Conservation (phyloP, 2,329 filamentous ascomycete genomes). For the Aspergillaceae sp. region DNA sequence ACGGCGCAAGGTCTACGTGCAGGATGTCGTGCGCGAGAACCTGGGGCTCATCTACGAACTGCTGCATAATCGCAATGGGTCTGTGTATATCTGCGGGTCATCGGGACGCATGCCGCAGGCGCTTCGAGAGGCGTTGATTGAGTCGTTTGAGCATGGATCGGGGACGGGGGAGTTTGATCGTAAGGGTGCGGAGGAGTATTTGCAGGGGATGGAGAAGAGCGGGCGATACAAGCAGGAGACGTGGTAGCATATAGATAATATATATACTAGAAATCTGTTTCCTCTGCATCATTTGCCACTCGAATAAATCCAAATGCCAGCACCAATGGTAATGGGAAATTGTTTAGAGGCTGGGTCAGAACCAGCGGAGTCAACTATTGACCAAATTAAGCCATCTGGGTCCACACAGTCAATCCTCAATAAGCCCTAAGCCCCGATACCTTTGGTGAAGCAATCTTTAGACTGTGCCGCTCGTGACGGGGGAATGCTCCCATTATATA, state of each 20-base stretch:
- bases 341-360: too few species aligned
- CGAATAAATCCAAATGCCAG: too few species aligned
- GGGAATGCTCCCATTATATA: too few species aligned
- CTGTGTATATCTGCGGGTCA: conserved; percentile 45
- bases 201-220: conserved; percentile 51
- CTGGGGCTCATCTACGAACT: conserved; percentile 42
- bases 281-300: too few species aligned
- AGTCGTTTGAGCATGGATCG: conserved; percentile 45
- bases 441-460: too few species aligned
- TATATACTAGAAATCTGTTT: not conserved
- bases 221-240: conserved; percentile 62
- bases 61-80: conserved; percentile 44
- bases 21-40: conserved; percentile 51
- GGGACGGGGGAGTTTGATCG: conserved; percentile 36
- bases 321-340: too few species aligned
- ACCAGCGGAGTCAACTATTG: too few species aligned
- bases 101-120: conserved; percentile 65
- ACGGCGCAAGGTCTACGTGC: conserved; percentile 57
- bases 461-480: too few species aligned
- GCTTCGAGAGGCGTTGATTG: conserved; percentile 57
- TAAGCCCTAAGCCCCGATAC: too few species aligned
- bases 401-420: too few species aligned
- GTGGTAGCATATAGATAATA: conserved; percentile 40
- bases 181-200: conserved; percentile 47
- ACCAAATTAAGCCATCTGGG: too few species aligned